Percentiles rank a stretch among this genome's conserved stretches.
Conservation (phyloP, 306 rosid species). For the Citrullus mucosospermus region DNA sequence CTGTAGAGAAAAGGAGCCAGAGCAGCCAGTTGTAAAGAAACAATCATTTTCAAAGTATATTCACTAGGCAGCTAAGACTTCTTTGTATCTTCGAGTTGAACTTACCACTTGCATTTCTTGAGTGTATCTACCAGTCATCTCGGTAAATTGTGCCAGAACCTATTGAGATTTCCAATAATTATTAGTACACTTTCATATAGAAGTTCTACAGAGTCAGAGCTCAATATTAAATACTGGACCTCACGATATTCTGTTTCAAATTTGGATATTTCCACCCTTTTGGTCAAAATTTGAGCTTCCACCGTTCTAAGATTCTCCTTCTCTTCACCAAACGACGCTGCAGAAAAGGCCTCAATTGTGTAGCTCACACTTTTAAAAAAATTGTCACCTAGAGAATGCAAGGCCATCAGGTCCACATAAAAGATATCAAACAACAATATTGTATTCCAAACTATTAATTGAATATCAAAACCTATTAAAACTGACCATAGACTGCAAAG, state of each 20-base stretch:
- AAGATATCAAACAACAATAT: conserved; percentile 11
- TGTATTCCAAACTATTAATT: conserved; percentile 5
- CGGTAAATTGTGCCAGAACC: conserved; percentile 91
- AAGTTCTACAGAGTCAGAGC: background rate
- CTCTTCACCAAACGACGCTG: conserved; percentile 58
- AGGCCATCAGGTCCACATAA: conserved; percentile 5
- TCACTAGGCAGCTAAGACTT: background rate
- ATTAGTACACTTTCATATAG: background rate
- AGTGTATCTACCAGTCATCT: conserved; percentile 85
- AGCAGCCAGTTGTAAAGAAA: background rate
- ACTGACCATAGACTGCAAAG: conserved; percentile 87
- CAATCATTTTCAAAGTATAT: background rate
- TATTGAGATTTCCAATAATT: conserved; percentile 20
- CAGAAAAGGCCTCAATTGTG: conserved; percentile 78
- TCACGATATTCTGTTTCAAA: conserved; percentile 95
- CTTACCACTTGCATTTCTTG: conserved; percentile 91
- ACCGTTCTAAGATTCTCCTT: conserved; percentile 59
- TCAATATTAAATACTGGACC: conserved; percentile 30
- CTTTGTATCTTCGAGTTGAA: background rate
- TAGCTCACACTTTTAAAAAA: conserved; percentile 92
- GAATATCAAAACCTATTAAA: background rate
- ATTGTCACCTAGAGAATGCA: conserved; percentile 70
- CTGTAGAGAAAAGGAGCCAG: conserved; percentile 22
- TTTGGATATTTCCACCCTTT: conserved; percentile 83
- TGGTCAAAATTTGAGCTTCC: conserved; percentile 74